Base-by-base conservation (phyloP, 2,329 filamentous ascomycete genomes). In the Penicillium frequentans region DNA sequence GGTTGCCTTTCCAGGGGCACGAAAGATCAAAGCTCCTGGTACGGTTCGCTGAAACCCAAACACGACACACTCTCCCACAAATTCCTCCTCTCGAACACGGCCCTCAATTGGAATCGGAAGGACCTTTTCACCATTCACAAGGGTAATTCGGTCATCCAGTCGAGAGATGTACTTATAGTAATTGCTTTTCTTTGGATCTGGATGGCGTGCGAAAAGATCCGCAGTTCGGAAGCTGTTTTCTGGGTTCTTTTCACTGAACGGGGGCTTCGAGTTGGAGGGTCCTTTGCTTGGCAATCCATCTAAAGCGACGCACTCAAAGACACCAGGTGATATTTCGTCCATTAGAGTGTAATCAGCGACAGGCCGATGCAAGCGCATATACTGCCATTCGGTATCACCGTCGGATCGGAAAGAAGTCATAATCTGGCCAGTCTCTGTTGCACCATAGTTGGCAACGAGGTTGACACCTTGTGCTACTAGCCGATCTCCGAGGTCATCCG, bases 371-470 rank as follows among this genome's bases (percentile, higher is more conserved):
- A 77, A 71, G 4, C 80, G 73, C 44, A 86, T 72, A 59, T 86
- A 88, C 62, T 86, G 82, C 86, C 86, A 89, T 2, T 77, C 80
- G 21, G 77, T 81, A 66, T 88, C 86, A 1, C 72, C 78, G 2
- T 70, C 64, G 0, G 78, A 73, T 11, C 85, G 77, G 59, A 82
- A 81, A 0, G 84, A 85, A 2, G 83, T 86, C 82, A 86, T 86
- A 10, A 87, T 71, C 64, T 84, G 80, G 10, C 85, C 84, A 0
- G 80, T 82, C 64, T 88, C 85, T 0, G 85, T 87, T 1, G 79
- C 82, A 42, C 68, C 68, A 24, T 70, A 70, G 48, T 68, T 86
- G 62, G 54, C 84, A 24, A 68, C 64, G 24, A 70, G 50, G n/a
- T 64, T 80, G 2, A 87, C 81, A 0, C 84, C 84, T 1, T 77